These are phyloP conservation scores for Theileria luwenshuni DNA, from an alignment of 169 alveolate species.

Conservation along the genomic window DNA sequence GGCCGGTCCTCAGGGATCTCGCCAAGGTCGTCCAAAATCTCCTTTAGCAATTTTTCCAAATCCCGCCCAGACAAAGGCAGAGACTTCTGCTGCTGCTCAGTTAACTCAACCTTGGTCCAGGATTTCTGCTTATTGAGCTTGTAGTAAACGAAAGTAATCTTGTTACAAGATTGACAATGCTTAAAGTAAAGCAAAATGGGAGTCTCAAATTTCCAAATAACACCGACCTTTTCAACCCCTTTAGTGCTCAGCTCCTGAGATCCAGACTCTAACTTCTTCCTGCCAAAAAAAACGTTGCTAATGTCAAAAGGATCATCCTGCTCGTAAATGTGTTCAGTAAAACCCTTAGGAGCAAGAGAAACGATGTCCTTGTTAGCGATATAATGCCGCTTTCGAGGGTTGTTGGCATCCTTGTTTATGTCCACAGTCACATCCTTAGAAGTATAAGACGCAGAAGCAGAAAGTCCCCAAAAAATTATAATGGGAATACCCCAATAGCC, in stretches of 20 bases:
- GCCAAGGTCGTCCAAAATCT: conserved; percentile 2
- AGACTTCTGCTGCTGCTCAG: conserved; percentile 1
- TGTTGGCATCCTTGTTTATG: conserved; percentile 20
- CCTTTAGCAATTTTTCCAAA: not conserved
- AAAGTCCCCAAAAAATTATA: no score
- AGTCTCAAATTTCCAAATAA: conserved; percentile 26
- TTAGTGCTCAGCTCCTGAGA: conserved; percentile 1
- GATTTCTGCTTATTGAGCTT: not conserved
- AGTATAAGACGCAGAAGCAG: no score
- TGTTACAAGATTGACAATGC: not conserved
- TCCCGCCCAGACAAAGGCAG: conserved; percentile 18
- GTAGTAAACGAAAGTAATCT: not conserved
- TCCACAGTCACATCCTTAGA: conserved; percentile 16
- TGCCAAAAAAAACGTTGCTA: conserved; percentile 7
- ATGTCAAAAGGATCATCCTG: not conserved
- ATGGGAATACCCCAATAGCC: no score
- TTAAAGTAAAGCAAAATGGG: conserved; percentile 12
- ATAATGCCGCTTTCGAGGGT: conserved; percentile 3
- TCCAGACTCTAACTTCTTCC: conserved; percentile 17
- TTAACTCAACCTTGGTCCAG: conserved; percentile 21
- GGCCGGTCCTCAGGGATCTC: conserved; percentile 28
- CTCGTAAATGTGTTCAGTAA: conserved; percentile 19
- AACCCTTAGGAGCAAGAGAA: conserved; percentile 6
- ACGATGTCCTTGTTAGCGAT: not conserved
- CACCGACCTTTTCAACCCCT: conserved; percentile 4